Conservation (phyloP, 2,329 filamentous ascomycete species). For the Aspergillus sp. region DNA sequence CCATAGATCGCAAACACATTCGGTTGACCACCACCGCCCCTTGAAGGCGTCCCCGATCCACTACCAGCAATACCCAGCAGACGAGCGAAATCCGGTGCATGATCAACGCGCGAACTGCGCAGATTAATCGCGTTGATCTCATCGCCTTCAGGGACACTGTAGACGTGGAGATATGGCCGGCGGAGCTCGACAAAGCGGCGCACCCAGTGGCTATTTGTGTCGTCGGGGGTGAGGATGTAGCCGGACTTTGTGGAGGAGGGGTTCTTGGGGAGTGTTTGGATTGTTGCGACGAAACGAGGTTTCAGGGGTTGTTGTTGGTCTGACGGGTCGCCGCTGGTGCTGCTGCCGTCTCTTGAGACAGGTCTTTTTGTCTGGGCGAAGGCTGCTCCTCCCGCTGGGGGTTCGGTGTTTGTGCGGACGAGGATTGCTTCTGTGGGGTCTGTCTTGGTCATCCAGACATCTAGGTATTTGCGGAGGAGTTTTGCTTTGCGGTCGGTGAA, state of each 20-base stretch:
- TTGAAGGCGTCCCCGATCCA: conserved; percentile 25
- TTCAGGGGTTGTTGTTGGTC: conserved; percentile 34
- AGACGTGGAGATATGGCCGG: conserved; percentile 84
- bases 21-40: conserved; percentile 38
- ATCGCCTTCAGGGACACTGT: conserved; percentile 77
- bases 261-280: conserved; percentile 75
- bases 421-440: conserved; percentile 39
- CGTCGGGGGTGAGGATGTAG: conserved; percentile 78
- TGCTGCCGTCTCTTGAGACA: conserved; percentile 4
- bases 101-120: conserved; percentile 83
- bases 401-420: conserved; percentile 39
- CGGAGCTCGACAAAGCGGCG: conserved; percentile 89
- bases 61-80: conserved; percentile 53
- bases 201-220: conserved; percentile 71
- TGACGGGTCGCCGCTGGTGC: conserved; percentile 3
- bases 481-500: conserved; percentile 31
- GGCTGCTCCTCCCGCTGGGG: conserved; percentile 31
- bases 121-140: conserved; percentile 86
- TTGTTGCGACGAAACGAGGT: conserved; percentile 66
- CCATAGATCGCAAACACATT: conserved; percentile 93
- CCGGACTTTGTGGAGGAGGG: conserved; percentile 75
- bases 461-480: conserved; percentile 36
- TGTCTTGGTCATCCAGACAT: conserved; percentile 37
- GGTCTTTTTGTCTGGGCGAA: conserved; percentile 19
- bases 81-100: conserved; percentile 77